Conservation (phyloP, 176 grass and related monocot species). For the Leersia perrieri region DNA sequence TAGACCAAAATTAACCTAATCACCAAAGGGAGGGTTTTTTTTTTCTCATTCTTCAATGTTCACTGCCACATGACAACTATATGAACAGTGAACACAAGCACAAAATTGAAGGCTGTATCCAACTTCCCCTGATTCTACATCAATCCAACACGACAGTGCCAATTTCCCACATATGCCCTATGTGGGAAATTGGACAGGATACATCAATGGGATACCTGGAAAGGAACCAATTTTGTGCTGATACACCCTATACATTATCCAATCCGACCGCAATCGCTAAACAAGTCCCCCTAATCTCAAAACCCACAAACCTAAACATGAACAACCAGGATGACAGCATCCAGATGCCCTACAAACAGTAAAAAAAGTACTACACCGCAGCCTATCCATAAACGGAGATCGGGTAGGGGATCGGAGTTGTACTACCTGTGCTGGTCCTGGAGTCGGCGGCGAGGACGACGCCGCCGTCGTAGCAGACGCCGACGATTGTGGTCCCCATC, state of each 20-base stretch:
- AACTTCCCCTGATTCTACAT: background rate
- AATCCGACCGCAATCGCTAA: background rate
- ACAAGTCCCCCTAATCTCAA: background rate
- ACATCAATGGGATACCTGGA: background rate
- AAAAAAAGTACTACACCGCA: background rate
- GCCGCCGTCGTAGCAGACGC: conserved; percentile 78
- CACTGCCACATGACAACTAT: background rate
- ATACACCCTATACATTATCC: background rate
- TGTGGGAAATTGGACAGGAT: background rate
- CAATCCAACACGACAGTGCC: background rate
- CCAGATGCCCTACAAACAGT: background rate
- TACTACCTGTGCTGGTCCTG: conserved; percentile 86
- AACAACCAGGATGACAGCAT: background rate
- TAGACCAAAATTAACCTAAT: background rate
- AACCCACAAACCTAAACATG: background rate
- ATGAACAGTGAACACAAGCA: background rate
- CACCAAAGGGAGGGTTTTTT: background rate
- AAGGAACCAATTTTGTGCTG: background rate
- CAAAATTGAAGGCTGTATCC: background rate
- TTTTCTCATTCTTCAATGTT: background rate
- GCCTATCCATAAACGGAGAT: background rate
- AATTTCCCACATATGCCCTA: background rate
- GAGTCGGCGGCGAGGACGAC: conserved; percentile 88
- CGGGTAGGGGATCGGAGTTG: background rate
- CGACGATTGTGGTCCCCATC: conserved; percentile 89